Conservation (phyloP, 192 early-diverging fungal genomes). For the Cladochytrium replicatum region DNA sequence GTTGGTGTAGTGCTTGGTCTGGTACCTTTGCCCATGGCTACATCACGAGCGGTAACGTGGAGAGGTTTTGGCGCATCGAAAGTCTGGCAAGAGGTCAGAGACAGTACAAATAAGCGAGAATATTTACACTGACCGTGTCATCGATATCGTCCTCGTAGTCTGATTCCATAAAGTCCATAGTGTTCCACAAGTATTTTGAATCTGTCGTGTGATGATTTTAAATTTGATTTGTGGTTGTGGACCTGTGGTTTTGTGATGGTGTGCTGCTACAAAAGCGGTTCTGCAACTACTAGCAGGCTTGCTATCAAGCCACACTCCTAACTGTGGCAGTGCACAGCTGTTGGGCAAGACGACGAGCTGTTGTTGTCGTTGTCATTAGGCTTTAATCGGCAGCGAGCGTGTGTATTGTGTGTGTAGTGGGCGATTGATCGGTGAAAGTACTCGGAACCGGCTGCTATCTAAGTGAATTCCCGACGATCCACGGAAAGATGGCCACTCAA, state of each 20-base stretch:
- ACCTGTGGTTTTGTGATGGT: neutral
- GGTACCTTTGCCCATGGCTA: conserved; percentile 6
- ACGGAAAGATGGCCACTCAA: no score
- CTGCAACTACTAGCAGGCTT: neutral
- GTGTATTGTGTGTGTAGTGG: no score
- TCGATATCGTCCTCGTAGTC: neutral
- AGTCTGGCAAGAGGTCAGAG: conserved; percentile 3
- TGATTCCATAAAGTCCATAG: neutral
- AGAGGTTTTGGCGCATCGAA: conserved; percentile 8
- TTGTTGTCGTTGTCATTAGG: conserved; percentile 26
- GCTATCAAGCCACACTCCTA: neutral
- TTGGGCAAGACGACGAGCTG: neutral
- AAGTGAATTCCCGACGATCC: no score
- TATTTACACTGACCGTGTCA: neutral
- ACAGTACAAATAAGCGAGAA: neutral
- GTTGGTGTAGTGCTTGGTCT: conserved; percentile 1
- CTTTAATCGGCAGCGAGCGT: neutral
- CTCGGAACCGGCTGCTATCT: no score
- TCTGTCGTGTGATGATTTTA: no score
- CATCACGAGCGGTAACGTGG: conserved; percentile 3
- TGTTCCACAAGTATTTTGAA: no score
- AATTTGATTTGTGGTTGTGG: no score
- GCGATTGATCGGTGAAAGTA: no score
- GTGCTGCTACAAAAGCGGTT: neutral
- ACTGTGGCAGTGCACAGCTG: neutral